Evolutionary conservation across 2,329 filamentous ascomycete genomes (phyloP).

Genomic region (Neofusicoccum ribis): DNA sequence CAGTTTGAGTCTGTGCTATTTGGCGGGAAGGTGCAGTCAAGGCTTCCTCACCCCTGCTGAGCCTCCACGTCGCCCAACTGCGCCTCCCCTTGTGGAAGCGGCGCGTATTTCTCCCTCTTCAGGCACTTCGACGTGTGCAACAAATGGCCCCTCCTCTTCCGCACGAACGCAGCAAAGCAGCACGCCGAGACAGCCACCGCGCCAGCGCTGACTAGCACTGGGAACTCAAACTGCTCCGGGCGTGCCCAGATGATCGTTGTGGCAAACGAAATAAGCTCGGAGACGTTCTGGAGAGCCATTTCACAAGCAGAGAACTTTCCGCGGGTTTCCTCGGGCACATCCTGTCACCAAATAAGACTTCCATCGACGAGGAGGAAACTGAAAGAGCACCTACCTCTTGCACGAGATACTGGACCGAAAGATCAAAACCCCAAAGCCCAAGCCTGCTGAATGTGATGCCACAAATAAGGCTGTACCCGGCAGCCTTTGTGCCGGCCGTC

Average conservation of each 20-base stretch:
- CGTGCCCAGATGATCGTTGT: constrained; percentile 64
- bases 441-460: constrained; percentile 44
- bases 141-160: constrained; percentile 60
- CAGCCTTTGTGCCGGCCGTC: background rate
- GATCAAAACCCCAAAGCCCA: constrained; percentile 51
- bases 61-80: background rate
- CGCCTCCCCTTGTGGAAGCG: background rate
- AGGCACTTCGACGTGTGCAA: constrained; percentile 45
- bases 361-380: background rate
- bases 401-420: constrained; percentile 48
- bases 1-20: too few relatives aligned
- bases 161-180: constrained; percentile 59
- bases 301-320: constrained; percentile 70
- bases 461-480: constrained; percentile 34
- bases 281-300: constrained; percentile 66
- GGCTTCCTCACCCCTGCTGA: background rate
- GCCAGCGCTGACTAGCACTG: constrained; percentile 58
- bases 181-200: constrained; percentile 53
- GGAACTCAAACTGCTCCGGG: constrained; percentile 66
- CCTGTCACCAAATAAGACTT: constrained; percentile 20
- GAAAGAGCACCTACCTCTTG: constrained; percentile 38
- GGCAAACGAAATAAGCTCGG: constrained; percentile 67
- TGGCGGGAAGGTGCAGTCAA: too few relatives aligned
- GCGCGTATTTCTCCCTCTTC: constrained; percentile 1
- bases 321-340: constrained; percentile 45